phyloP scores from a whole-genome alignment of 2,329 filamentous ascomycete species.

The Zymoseptoria pseudotritici region DNA sequence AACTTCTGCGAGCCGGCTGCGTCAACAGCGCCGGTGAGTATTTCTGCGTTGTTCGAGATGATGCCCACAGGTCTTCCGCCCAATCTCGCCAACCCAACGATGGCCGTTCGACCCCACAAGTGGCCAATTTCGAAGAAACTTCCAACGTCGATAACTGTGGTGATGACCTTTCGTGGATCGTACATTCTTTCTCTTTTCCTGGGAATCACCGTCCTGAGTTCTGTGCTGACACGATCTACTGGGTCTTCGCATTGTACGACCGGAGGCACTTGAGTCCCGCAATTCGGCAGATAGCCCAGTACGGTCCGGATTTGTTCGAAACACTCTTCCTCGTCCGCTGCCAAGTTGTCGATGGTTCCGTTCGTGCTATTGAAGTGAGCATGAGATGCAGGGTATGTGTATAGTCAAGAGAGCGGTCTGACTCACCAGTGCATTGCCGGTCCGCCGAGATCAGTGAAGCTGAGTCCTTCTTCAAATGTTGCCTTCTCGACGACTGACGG shows the following conservation, averaged over 20 bases:
- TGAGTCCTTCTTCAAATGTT: conserved; percentile 57
- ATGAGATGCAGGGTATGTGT: neutral
- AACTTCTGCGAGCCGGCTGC: conserved; percentile 55
- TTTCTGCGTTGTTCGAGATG: conserved; percentile 54
- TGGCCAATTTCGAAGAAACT: conserved; percentile 59
- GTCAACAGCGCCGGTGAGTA: conserved; percentile 55
- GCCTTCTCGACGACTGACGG: conserved; percentile 55
- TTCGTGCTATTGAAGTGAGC: conserved; percentile 41
- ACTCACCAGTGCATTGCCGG: conserved; percentile 47
- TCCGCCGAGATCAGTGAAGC: conserved; percentile 53
- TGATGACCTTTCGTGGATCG: conserved; percentile 51
- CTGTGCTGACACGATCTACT: conserved; percentile 41
- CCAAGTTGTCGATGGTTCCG: conserved; percentile 59
- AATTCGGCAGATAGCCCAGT: conserved; percentile 52
- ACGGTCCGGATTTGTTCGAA: conserved; percentile 55
- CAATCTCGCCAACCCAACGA: conserved; percentile 53
- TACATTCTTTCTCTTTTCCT: conserved; percentile 54
- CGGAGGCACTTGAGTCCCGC: conserved; percentile 49
- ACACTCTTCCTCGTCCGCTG: conserved; percentile 52
- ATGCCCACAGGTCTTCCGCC: conserved; percentile 52
- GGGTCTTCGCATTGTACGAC: conserved; percentile 39
- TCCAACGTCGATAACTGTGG: conserved; percentile 46
- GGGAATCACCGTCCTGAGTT: conserved; percentile 51
- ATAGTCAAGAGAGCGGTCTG: neutral
- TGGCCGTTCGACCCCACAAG: conserved; percentile 56